Evolutionary conservation across 1,284 basidiomycete species (phyloP), one percentile per base, ranked within the genome.

Genomic region (Entoloma clypeatum): DNA sequence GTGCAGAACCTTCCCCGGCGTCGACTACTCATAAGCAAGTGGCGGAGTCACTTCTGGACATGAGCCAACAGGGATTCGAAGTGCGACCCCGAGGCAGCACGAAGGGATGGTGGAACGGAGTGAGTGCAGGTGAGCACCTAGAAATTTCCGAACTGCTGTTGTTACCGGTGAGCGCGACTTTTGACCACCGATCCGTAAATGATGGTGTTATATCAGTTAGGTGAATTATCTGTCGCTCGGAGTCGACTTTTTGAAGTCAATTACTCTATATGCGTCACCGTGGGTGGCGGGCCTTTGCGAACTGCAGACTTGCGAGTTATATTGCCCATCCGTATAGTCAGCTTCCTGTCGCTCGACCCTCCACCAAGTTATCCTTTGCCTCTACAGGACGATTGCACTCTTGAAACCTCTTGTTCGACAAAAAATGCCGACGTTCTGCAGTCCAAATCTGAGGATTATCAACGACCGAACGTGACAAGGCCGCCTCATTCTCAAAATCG

Each of bases 31-130:
- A 68, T 44, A 86, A 83, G 56, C 74, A 79, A 49, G 70, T 92
- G 1, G 74, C 79, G 2, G 81, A 84, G 53, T 74, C 75, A 23
- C 65, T 68, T 1, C 69, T 92, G 18, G 77, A 84, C 53, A 79
- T 85, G 56, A 78, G 81, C 8, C 75, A 84, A 43, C 73, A 74
- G 76, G 75, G 16, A 65, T 77, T 2, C 74, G 77, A 50, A 83
- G 84, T 2, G n/a, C n/a, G n/a, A n/a, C n/a, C n/a, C n/a, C 72
- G 77, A 55, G 84, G 86, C 4, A 92, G 87, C 26, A 84, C 86
- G 4, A 85, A 81, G 55, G 88, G 89, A 0, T 92, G 88, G 85
- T 94, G 91, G 90, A 73, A 79, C 2, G 91, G 91, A 6, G 79
- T 93, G 5, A 67, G 71, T 13, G 67, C 83, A 4, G 79, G 79